Conservation (phyloP, 768 basidiomycete genomes). For the Suillus sp. region DNA sequence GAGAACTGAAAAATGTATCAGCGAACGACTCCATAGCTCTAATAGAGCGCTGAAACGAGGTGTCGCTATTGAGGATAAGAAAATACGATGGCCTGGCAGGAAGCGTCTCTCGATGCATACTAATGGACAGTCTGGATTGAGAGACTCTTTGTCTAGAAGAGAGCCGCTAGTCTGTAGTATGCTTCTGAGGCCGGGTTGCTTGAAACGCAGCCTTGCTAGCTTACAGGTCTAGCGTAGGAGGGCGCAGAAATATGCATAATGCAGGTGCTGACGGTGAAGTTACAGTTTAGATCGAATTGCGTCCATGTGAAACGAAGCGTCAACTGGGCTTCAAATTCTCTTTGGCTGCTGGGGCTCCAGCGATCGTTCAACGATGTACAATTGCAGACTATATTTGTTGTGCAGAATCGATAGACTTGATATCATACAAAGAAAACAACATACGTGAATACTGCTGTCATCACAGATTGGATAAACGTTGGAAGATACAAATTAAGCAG, state of each 20-base stretch:
- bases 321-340: not conserved
- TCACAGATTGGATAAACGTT: not conserved
- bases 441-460: not conserved
- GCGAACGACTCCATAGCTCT: no score
- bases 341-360: not conserved
- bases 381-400: not conserved
- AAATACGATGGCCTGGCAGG: no score
- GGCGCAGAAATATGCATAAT: no score
- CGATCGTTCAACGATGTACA: constrained; percentile 4
- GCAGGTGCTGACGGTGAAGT: no score
- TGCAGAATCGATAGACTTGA: not conserved
- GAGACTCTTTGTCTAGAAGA: no score
- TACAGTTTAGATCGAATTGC: no score
- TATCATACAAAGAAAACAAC: not conserved
- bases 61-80: not conserved
- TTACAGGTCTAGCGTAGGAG: no score
- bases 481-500: not conserved
- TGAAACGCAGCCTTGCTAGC: no score
- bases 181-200: no score
- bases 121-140: not conserved
- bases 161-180: no score
- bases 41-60: not conserved
- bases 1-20: no score
- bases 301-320: not conserved
- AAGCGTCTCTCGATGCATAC: no score